Evolutionary conservation across 2,329 filamentous ascomycete genomes (phyloP).

Genomic region (Beauveria sp.): DNA sequence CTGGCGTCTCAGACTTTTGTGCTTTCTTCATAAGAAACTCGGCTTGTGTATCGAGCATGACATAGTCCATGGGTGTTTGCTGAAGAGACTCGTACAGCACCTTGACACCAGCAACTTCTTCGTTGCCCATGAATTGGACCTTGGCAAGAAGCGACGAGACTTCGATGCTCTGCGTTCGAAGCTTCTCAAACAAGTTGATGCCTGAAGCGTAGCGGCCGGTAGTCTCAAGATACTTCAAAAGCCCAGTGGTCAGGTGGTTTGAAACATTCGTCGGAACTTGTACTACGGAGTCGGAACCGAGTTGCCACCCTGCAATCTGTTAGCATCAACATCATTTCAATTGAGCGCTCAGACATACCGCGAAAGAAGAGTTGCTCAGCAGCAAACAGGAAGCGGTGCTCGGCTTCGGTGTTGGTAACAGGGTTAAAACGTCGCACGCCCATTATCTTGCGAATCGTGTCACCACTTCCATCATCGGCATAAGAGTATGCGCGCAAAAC

Average conservation of each 20-base stretch:
- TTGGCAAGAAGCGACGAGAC: conserved; percentile 88
- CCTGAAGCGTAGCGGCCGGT: conserved; percentile 91
- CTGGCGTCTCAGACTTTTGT: conserved; percentile 41
- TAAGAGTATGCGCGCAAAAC: conserved; percentile 93
- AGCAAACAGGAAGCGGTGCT: conserved; percentile 90
- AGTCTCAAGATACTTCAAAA: conserved; percentile 90
- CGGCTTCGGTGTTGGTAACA: conserved; percentile 94
- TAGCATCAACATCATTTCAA: conserved; percentile 8
- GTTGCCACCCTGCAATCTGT: conserved; percentile 64
- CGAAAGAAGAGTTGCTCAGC: conserved; percentile 93
- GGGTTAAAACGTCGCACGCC: conserved; percentile 97
- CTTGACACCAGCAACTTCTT: conserved; percentile 92
- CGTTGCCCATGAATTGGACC: conserved; percentile 88
- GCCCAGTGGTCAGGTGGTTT: conserved; percentile 89
- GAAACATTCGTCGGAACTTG: conserved; percentile 96
- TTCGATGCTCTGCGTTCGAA: conserved; percentile 82
- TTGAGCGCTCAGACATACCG: conserved; percentile 42
- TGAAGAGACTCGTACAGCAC: conserved; percentile 82
- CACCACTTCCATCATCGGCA: conserved; percentile 88
- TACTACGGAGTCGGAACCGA: conserved; percentile 93
- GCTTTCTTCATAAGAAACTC: conserved; percentile 87
- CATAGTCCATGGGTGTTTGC: conserved; percentile 94
- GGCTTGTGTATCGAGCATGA: conserved; percentile 89
- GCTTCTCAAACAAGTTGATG: conserved; percentile 96
- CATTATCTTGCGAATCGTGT: conserved; percentile 92